Evolutionary conservation across 2,329 filamentous ascomycete species (phyloP), one percentile per base, ranked within the genome.

Genomic region (Hypoxylon rubiginosum): DNA sequence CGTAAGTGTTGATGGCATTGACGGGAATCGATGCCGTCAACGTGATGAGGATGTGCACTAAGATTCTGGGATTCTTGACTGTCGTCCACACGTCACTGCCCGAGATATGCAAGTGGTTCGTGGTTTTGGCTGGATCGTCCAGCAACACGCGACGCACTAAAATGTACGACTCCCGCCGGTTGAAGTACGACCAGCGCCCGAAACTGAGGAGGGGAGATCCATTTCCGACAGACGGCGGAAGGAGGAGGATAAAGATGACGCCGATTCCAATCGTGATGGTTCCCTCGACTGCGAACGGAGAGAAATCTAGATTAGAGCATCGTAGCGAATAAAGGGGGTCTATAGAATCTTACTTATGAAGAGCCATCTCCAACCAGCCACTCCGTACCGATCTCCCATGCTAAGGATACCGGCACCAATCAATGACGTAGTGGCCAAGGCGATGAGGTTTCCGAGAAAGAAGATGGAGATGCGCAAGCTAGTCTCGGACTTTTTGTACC

Each of bases 391-490:
- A 0, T 80, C 80, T 19, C 82, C 79, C 17, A 86, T 75, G 56
- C 79, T 82, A 6, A 86, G 69, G 7, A 86, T 82, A 0, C 80
- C 83, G 7, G 82, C 82, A 0, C 82, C 84, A 3, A 86, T 73
- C 1, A 86, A 75, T 0, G 83, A 82, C 26, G 81, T 83, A 1
- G 85, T 76, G 0, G 84, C 83, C 21, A 83, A 83, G 0, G 83
- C 84, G 0, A 83, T 80, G 62, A 86, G 84, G 80, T 86, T 85
- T 9, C 84, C 84, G 46, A 86, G 84, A 71, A 86, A 86, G 62
- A 86, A 82, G 0, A 86, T 69, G 1, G 84, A 82, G 6, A 85
- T 79, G 15, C 84, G 76, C 56, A 80, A 81, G 0, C 82, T 81
- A 1, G 84, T 74, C 62, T 86, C 83, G 0, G 75, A 70, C 41